Evolutionary conservation across 768 basidiomycete genomes (phyloP), one percentile per base, ranked within the genome.

Genomic region (Scleroderma citrinum): DNA sequence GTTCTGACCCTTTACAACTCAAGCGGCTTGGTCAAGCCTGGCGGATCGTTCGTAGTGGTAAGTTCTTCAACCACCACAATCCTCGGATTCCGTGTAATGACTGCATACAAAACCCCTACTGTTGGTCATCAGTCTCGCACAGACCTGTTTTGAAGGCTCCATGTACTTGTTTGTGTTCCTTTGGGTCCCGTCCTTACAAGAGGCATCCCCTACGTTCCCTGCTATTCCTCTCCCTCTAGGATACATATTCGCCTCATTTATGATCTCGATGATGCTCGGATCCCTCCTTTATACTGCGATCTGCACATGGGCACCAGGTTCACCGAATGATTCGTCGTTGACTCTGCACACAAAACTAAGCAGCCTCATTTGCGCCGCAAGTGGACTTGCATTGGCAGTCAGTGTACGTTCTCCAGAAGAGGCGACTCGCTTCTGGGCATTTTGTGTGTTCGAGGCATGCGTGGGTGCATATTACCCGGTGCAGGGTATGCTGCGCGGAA

Each of bases 141-240:
- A 89, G 65, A 89, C 87, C 1, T 85, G 83, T 65, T 89, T 89
- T 60, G 86, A 89, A 61, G 87, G 87, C 2, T 85, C 83, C 5
- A 87, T 88, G 86, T 88, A 89, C 65, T 76, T 88, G 52, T 89
- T 88, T 65, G 87, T 88, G 54, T 89, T 87, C 69, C 71, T 84
- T 53, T 89, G 87, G 87, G 87, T 89, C 0, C 86, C 87, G 1
- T 75, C 80, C 2, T 69, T 89, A 14, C 85, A 89, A 65, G 82
- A 87, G 59, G 69, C 69, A 19, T 73, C 81, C n/a, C 38, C 54
- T 12, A 60, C 62, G 16, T 65, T 59, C 51, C 58, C 70, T 10
- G 52, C 65, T 11, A 55, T 58, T 6, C 50, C 68, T 16, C 78
- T 87, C 23, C 87, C 87, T 0, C 72, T 89, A 7, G 87, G 87